These are phyloP conservation scores for Aspergillus aculeatus DNA, from an alignment of 2,329 filamentous ascomycete genomes.

Conservation along the genomic window DNA sequence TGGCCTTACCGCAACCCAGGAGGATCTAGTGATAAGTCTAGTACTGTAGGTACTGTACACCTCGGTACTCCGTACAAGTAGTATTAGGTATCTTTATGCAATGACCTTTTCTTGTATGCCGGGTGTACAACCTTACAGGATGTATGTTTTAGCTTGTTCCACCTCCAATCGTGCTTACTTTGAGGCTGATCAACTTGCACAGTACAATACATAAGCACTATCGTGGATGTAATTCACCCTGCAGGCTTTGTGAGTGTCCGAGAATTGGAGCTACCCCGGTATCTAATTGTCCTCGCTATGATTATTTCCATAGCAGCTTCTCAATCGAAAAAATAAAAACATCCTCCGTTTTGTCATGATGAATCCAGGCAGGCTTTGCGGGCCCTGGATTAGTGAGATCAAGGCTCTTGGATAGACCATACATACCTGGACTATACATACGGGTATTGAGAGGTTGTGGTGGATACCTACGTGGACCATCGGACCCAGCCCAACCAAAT, in stretches of 20 bases:
- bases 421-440: constrained; percentile 13
- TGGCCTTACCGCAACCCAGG: constrained; percentile 10
- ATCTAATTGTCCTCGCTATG: not conserved
- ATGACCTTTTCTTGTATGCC: not conserved
- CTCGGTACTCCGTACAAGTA: not conserved
- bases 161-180: not conserved
- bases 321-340: too few species aligned
- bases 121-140: constrained; percentile 6
- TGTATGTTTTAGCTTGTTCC: constrained; percentile 6
- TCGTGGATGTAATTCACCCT: too few species aligned
- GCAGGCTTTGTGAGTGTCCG: too few species aligned
- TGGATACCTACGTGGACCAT: not conserved
- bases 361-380: not conserved
- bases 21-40: not conserved
- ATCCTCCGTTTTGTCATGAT: too few species aligned
- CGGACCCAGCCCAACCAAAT: constrained; percentile 10
- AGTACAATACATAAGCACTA: too few species aligned
- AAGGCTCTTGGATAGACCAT: not conserved
- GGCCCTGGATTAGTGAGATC: not conserved
- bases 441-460: not conserved
- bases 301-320: not conserved
- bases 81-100: not conserved
- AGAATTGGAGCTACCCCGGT: too few species aligned
- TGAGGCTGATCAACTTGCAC: not conserved
- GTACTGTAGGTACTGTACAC: not conserved